Evolutionary conservation across 1,139 yeast genomes (phyloP).

Genomic region (Protomyces inundatus): DNA sequence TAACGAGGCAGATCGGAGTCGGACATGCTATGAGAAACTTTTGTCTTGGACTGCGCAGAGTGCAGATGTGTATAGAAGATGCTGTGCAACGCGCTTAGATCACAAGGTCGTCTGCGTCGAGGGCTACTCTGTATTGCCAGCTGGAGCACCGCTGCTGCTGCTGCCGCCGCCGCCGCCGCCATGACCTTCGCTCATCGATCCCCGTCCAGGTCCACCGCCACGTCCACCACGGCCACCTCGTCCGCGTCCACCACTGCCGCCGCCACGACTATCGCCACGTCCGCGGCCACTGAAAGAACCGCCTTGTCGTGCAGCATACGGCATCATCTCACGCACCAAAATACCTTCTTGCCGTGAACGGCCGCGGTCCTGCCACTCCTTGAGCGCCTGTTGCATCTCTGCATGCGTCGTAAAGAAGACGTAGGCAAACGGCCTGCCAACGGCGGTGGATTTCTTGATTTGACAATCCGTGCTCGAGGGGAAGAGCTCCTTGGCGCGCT

Average conservation of each 20-base stretch:
- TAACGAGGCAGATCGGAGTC: no score
- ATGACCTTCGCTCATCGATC: neutral
- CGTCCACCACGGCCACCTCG: conserved; percentile 24
- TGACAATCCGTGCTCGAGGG: conserved; percentile 30
- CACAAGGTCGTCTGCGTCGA: no score
- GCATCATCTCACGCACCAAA: conserved; percentile 4
- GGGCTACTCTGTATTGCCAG: no score
- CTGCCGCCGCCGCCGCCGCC: no score
- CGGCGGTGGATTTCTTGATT: conserved; percentile 36
- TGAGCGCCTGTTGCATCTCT: conserved; percentile 34
- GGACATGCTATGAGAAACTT: neutral
- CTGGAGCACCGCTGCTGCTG: no score
- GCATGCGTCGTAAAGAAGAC: conserved; percentile 41
- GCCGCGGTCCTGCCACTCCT: conserved; percentile 11
- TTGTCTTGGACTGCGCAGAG: no score
- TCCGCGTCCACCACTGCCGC: conserved; percentile 10
- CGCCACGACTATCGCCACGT: conserved; percentile 26
- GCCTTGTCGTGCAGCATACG: neutral
- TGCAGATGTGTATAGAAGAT: no score
- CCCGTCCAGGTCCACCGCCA: conserved; percentile 9
- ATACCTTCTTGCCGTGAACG: conserved; percentile 11
- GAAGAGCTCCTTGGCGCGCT: conserved; percentile 38
- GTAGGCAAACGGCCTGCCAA: conserved; percentile 40
- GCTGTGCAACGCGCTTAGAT: no score
- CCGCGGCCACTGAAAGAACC: neutral